Evolutionary conservation across 1,284 basidiomycete species (phyloP), one percentile per base, ranked within the genome.

Genomic region (Leucocoprinus gongylophorus): DNA sequence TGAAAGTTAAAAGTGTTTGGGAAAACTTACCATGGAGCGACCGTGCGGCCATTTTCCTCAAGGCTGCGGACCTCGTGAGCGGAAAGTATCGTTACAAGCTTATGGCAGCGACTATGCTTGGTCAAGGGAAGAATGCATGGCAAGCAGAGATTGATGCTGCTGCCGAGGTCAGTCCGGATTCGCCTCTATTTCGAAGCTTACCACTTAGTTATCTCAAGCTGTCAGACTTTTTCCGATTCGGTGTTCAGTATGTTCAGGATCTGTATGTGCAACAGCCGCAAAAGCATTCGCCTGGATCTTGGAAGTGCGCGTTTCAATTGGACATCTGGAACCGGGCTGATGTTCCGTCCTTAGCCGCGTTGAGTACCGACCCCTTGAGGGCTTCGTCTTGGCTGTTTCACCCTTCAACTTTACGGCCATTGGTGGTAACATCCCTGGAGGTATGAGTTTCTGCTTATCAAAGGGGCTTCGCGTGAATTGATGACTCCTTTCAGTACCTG

Each of bases 371-470:
- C 83, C 95, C 3, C 79, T 99, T 18, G 95, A 99, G 71, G 97
- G 95, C 28, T 99, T 99, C 71, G 91, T 98, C 29, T 81, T 99
- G 47, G 95, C 97, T 13, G 89, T 99, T 39, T 95, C 95, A 5
- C 95, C 95, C 0, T 99, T 99, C 78, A 99, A 99, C 77, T 99
- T 97, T 66, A 97, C 95, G 45, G 94, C 94, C 28, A 97, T 97
- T 57, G 94, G 91, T 51, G 95, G 91, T 21, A 97, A 97, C 70
- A 85, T 97, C 38, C 83, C 82, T 4, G 86, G 79, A 64, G 73
- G 85, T 84, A 55, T 45, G 78, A 67, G 48, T 33, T 13, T n/a
- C 43, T 48, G n/a, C 40, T 3, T 8, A 33, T 15, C 15, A 10
- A 33, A 8, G 15, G 8, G 15, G 17, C 3, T 20, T 33, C 39